Percentiles rank a stretch among this genome's conserved stretches.
phyloP scores from a whole-genome alignment of 495 filamentous ascomycete species.

The Friedmanniomyces simplex region DNA sequence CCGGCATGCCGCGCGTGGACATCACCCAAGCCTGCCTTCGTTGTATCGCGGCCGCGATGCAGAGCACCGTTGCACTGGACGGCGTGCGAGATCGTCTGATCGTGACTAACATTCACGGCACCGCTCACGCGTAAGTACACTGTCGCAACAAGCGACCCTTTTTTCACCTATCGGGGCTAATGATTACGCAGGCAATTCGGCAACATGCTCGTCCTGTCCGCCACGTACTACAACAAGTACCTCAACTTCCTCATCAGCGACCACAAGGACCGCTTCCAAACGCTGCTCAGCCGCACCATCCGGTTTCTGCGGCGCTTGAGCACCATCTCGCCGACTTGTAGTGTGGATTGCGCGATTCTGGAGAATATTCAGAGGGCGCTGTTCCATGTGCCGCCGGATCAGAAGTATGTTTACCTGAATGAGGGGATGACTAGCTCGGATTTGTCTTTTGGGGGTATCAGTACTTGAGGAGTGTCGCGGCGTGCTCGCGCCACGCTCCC shows the following conservation, averaged over 20 bases:
- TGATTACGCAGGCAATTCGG: slow-evolving; percentile 74
- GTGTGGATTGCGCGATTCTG: slow-evolving; percentile 10
- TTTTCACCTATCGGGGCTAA: too few relatives aligned
- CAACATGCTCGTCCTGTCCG: slow-evolving; percentile 80
- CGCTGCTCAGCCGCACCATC: slow-evolving; percentile 56
- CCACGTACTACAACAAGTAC: slow-evolving; percentile 53
- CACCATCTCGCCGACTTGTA: slow-evolving; percentile 14
- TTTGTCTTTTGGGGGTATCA: not conserved
- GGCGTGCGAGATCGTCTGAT: slow-evolving; percentile 52
- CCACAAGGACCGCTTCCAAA: slow-evolving; percentile 36
- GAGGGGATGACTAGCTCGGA: not conserved
- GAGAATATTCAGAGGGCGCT: slow-evolving; percentile 9
- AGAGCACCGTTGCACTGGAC: slow-evolving; percentile 81
- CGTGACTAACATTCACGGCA: slow-evolving; percentile 90
- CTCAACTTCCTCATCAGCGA: slow-evolving; percentile 35
- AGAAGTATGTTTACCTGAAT: slow-evolving; percentile 10
- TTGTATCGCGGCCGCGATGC: slow-evolving; percentile 64
- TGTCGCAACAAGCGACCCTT: not conserved
- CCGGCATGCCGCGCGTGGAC: slow-evolving; percentile 17
- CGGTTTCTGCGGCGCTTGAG: slow-evolving; percentile 41
- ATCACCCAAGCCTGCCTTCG: slow-evolving; percentile 35
- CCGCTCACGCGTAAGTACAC: slow-evolving; percentile 81
- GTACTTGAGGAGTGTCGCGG: not conserved
- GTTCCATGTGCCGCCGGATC: slow-evolving; percentile 8
- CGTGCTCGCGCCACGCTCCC: too few relatives aligned